Evolutionary conservation across 2,329 filamentous ascomycete species (phyloP).

Genomic region (Zarea fungicola): DNA sequence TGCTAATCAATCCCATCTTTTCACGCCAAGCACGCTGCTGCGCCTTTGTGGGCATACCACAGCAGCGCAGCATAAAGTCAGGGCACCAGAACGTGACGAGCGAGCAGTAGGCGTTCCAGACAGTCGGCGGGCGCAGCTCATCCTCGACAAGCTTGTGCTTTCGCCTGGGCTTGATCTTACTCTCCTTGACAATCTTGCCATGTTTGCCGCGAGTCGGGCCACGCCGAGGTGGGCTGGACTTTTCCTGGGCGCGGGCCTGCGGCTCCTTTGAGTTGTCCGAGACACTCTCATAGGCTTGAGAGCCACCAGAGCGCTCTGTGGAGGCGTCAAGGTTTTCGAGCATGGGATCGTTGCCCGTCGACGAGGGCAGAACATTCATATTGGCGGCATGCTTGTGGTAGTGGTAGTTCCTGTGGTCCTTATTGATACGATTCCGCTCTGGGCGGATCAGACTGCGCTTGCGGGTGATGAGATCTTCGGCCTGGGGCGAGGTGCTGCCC

Average conservation of each 20-base stretch:
- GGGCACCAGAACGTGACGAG: constrained; percentile 94
- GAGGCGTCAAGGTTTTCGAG: constrained; percentile 70
- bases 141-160: constrained; percentile 53
- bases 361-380: constrained; percentile 85
- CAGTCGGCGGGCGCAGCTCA: constrained; percentile 69
- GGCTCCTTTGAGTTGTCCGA: constrained; percentile 39
- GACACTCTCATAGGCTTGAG: constrained; percentile 40
- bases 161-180: constrained; percentile 40
- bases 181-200: constrained; percentile 60
- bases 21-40: constrained; percentile 94
- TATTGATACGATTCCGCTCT: constrained; percentile 79
- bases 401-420: constrained; percentile 88
- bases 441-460: constrained; percentile 88
- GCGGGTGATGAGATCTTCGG: constrained; percentile 44
- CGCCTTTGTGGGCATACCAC: constrained; percentile 77
- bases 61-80: constrained; percentile 76
- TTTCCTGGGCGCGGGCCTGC: constrained; percentile 22
- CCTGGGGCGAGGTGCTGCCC: constrained; percentile 6
- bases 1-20: constrained; percentile 93
- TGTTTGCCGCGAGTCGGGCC: constrained; percentile 42
- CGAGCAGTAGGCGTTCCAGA: constrained; percentile 95
- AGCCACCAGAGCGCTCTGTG: constrained; percentile 46
- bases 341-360: constrained; percentile 86
- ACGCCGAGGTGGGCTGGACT: constrained; percentile 27
- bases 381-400: constrained; percentile 92